Evolutionary conservation across 225 moss, liverwort and hornwort genomes (phyloP), one percentile per base, ranked within the genome.

Genomic region (Lunularia cruciata): DNA sequence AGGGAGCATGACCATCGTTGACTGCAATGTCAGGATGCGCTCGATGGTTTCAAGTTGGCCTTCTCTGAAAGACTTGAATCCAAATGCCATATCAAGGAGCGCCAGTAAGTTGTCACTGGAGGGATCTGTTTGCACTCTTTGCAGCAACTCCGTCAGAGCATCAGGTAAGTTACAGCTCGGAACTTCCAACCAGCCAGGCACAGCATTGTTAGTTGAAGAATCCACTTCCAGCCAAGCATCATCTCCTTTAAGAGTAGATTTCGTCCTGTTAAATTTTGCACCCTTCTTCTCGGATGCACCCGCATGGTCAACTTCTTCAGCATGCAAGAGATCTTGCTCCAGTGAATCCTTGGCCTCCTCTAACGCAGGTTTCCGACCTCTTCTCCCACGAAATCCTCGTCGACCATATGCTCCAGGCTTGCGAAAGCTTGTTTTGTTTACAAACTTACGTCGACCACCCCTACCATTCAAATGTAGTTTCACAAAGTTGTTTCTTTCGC

Each of bases 401-500:
- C 89, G 85, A 32, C 88, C 91, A 71, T 89, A 91, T 48, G 72
- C 86, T 66, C 85, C 80, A 25, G 92, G 84, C 68, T 88, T 84
- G 63, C 77, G 87, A 42, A 75, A 83, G 23, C 88, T 78, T 19
- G 84, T 69, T 25, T 86, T 88, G 66, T 92, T 95, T 43, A 78
- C 79, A 70, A 92, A 92, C 62, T 83, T 95, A 28, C 95, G 88
- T 47, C 87, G 83, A 28, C 81, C 86, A 12, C 94, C 95, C 77
- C 78, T 92, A 28, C 90, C 84, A 61, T 89, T 95, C 31, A 95
- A 82, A 23, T 95, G 92, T 73, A 95, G 39, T 71, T 82, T 92
- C 75, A 95, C 92, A 69, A 92, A 95, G 62, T 95, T 95, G 42
- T 95, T 88, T 74, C 95, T 77, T 70, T 90, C 95, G 31, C 85